These are phyloP conservation scores for Perilla frutescens DNA, from an alignment of 257 asterid genomes.

Conservation along the genomic window DNA sequence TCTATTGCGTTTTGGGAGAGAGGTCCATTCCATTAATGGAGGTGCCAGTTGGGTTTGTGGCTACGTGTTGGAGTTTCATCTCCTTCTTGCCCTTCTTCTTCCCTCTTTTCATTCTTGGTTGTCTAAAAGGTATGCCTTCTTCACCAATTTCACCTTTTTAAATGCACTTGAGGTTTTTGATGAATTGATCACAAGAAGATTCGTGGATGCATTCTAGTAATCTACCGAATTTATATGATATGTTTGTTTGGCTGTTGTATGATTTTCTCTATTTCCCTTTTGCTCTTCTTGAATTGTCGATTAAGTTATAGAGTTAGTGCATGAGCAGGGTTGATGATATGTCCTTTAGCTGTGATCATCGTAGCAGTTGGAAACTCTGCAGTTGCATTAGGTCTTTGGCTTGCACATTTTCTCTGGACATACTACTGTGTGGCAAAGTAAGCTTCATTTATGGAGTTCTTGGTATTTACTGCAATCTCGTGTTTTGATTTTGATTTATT, in stretches of 20 bases:
- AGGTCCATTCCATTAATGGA: conserved; percentile 46
- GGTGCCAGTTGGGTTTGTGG: conserved; percentile 76
- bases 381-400: conserved; percentile 84
- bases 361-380: conserved; percentile 72
- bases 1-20: background rate
- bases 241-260: background rate
- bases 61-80: conserved; percentile 75
- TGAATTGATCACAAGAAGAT: background rate
- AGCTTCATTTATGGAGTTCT: conserved; percentile 2
- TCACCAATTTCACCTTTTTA: background rate
- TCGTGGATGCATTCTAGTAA: background rate
- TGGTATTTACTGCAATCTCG: background rate
- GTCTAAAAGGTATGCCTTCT: conserved; percentile 60
- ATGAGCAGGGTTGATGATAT: conserved; percentile 67
- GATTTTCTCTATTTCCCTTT: no score
- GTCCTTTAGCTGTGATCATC: conserved; percentile 53
- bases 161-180: background rate
- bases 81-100: conserved; percentile 85
- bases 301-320: conserved; percentile 2
- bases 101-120: conserved; percentile 73
- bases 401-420: conserved; percentile 88
- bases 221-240: background rate
- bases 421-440: conserved; percentile 78
- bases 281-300: no score
- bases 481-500: no score